Percentiles rank a stretch among this genome's conserved stretches.
Conservation (phyloP, 176 grass and related monocot species). For the Phoenix dactylifera region DNA sequence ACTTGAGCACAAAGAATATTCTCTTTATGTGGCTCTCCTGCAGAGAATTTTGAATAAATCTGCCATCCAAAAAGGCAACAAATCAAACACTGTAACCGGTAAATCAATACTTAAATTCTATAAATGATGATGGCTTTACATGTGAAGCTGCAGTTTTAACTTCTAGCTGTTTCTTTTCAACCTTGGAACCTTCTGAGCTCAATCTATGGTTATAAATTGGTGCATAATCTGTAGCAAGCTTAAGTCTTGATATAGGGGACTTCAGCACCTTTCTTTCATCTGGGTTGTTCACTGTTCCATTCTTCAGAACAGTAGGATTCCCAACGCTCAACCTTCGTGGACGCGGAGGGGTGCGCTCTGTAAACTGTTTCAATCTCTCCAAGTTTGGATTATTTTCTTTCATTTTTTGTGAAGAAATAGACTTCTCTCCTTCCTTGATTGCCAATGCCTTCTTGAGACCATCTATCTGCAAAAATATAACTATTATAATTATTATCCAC, state of each 20-base stretch:
- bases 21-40: conserved; percentile 25
- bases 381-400: conserved; percentile 39
- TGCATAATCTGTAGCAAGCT: conserved; percentile 21
- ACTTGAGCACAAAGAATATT: background rate
- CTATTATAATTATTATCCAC: too few relatives aligned
- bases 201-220: background rate
- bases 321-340: conserved; percentile 68
- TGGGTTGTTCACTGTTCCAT: conserved; percentile 13
- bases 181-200: conserved; percentile 5
- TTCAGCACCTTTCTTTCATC: conserved; percentile 31
- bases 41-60: conserved; percentile 22
- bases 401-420: conserved; percentile 34
- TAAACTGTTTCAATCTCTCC: conserved; percentile 39
- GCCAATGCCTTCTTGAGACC: conserved; percentile 71
- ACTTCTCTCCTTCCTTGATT: conserved; percentile 44
- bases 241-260: conserved; percentile 26
- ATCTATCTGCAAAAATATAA: conserved; percentile 44
- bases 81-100: too few relatives aligned
- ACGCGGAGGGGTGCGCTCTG: conserved; percentile 48
- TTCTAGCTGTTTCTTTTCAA: background rate
- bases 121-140: background rate
- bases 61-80: conserved; percentile 20
- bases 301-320: conserved; percentile 38
- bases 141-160: background rate
- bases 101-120: background rate